Evolutionary conservation across 768 basidiomycete genomes (phyloP), one percentile per base, ranked within the genome.

Genomic region (Hypsizygus marmoreus): DNA sequence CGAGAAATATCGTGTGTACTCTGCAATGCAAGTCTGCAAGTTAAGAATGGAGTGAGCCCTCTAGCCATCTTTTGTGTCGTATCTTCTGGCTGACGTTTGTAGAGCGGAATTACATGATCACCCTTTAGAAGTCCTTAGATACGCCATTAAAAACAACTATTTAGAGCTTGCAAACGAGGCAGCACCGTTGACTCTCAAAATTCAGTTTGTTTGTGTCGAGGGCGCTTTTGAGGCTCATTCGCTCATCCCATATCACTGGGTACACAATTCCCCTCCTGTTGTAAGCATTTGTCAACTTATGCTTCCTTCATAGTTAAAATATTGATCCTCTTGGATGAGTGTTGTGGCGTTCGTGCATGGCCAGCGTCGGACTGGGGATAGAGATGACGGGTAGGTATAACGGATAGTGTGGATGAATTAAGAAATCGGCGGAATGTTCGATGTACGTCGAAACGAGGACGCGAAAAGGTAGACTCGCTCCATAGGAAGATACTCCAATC

Each of bases 1-100:
- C 8, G 50, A 51, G 31, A 51, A 47, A 34, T 51, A 51, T 16
- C 40, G 31, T 3, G 16, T 51, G 2, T 43, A 33, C 40, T 29
- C 28, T 22, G 45, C 45, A 2, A 43, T 47, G 29, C 24, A 40
- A 4, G 36, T 51, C n/a, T 51, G 50, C 32, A 43, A 34, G 45
- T n/a, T 47, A 9, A 28, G 22, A 4, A 47, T 51, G 50, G 34
- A 13, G 50, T 51, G 29, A 19, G 38, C 19, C 14, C 8, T 34
- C 9, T 6, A 9, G 22, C n/a, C 13, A 25, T 7, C 12, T 32
- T 26, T 8, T 8, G 13, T 4, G 16, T 25, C 19, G 11, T 14
- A n/a, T n/a, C n/a, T n/a, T 25, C 22, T 12, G 7, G 41, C 17
- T 13, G 16, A 8, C 37, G 16, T 29, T 14, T 6, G 12, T 14